Base-by-base conservation (phyloP, 805 yeast species). In the Ogataea neopini region DNA sequence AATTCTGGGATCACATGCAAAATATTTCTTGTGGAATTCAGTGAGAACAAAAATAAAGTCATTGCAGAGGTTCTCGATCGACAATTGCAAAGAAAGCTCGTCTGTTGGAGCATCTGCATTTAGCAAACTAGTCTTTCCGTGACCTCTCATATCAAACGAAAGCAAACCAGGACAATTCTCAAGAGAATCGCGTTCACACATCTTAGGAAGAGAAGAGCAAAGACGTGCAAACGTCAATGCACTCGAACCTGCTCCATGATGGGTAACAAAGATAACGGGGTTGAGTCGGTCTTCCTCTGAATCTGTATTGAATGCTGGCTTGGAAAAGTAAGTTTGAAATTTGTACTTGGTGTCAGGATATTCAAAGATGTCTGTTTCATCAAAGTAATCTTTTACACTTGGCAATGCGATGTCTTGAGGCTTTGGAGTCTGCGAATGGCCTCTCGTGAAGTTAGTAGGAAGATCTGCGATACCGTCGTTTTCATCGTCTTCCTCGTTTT, bases 171-270 rank as follows among this genome's bases (percentile, higher is more conserved):
- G 82, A 15, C 58, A 48, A 15, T 63, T 68, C 2, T 70, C 63
- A 3, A 69, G 63, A 7, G 56, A 49, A 28, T 52, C 49, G 1
- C 40, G 36, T 17, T 48, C 43, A 48, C 80, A 53, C 8, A 61
- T 59, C 39, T 58, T 64, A 1, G 76, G 69, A 20, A 88, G 52
- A 13, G 75, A 65, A 40, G 63, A 62, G 1, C 78, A 66, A 19
- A 88, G 57, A 20, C 70, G 62, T 0, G 88, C 86, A 69, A 87
- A 94, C 1, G 97, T 76, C 68, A 88, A 69, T 0, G 86, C 89
- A 1, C 88, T 79, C 0, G 97, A 90, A 0, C 98, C 99, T 1
- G 97, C 97, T 2, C 99, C 99, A 65, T 94, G 99, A 54, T 88
- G 94, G 55, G 83, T 81, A 1, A 94, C 68, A 56, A 87, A 81